Evolutionary conservation across 257 asterid genomes (phyloP), one percentile per base, ranked within the genome.

Genomic region (Verbena officinalis): DNA sequence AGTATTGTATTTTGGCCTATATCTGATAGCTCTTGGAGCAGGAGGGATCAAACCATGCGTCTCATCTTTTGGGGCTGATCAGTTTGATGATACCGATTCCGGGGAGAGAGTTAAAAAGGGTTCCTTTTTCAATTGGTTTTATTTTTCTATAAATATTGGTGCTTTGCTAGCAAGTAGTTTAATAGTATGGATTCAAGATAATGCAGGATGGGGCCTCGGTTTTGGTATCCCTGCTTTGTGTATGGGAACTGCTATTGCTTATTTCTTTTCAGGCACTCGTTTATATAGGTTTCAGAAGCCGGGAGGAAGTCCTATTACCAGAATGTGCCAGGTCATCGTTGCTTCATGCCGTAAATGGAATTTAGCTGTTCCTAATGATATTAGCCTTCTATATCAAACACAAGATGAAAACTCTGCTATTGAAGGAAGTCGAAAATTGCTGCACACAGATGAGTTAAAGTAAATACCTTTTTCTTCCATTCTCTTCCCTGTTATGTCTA

Each of bases 1-100:
- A n/a, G 39, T 90, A 67, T 78, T 90, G 52, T 88, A 84, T 76
- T 11, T 80, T 31, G 99, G 99, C 63, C 86, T 93, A 8, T 94
- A 90, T 78, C 87, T 93, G 55, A 84, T 82, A 44, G 95, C 97
- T 31, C 95, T 93, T 14, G 99, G 99, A 61, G 87, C 97, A 1
- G 97, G 97, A 44, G 99, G 99, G 55, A 93, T 93, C 70, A 90
- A 93, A 64, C 99, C 99, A 12, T 90, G 99, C 49, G 99, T 90
- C 66, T 87, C 99, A 17, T 86, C 97, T 34, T 93, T 93, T 54
- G 99, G 97, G 40, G 99, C 99, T 1, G 96, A 93, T 74, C 99
- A 90, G 63, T 90, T 90, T 78, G 99, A 93, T 64, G 99, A 90
- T 69, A 93, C 97, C 0, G 99, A 93, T 74, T 55, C 90, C 17